phyloP scores from a whole-genome alignment of 345 rosid species.

The Eucalyptus leucophloia region DNA sequence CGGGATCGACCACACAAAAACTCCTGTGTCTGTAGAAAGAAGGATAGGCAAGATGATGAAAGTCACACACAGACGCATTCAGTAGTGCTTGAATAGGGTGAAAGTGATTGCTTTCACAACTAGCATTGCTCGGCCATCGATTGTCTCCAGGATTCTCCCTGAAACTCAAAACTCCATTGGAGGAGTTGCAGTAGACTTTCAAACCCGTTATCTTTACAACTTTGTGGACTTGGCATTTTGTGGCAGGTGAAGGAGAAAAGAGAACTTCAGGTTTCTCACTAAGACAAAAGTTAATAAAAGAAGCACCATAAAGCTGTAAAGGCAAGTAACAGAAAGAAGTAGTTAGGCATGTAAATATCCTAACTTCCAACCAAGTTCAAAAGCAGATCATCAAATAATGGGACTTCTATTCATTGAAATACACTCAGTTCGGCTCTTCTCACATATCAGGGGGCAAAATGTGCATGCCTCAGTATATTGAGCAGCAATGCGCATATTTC shows the following conservation, averaged over 20 bases:
- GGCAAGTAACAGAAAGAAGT: background rate
- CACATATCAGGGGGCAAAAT: background rate
- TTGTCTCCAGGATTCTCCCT: slow-evolving; percentile 12
- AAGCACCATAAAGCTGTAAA: background rate
- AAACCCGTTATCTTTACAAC: slow-evolving; percentile 50
- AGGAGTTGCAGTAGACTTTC: slow-evolving; percentile 57
- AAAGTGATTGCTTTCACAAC: slow-evolving; percentile 21
- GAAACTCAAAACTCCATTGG: slow-evolving; percentile 21
- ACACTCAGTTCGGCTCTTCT: background rate
- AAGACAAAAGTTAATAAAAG: background rate
- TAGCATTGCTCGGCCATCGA: slow-evolving; percentile 18
- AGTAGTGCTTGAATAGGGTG: slow-evolving; percentile 46
- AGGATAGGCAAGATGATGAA: background rate
- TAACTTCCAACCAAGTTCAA: background rate
- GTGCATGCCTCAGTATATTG: background rate
- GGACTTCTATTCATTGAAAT: background rate
- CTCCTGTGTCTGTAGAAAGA: background rate
- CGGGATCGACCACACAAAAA: background rate
- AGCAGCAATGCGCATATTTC: background rate
- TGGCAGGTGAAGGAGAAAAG: background rate
- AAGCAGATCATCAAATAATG: background rate
- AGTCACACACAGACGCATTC: slow-evolving; percentile 41
- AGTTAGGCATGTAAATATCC: background rate
- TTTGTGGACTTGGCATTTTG: slow-evolving; percentile 61
- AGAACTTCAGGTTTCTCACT: background rate